These are phyloP conservation scores for Phytopythium montanum DNA, from an alignment of 352 stramenopile genomes.

Conservation along the genomic window DNA sequence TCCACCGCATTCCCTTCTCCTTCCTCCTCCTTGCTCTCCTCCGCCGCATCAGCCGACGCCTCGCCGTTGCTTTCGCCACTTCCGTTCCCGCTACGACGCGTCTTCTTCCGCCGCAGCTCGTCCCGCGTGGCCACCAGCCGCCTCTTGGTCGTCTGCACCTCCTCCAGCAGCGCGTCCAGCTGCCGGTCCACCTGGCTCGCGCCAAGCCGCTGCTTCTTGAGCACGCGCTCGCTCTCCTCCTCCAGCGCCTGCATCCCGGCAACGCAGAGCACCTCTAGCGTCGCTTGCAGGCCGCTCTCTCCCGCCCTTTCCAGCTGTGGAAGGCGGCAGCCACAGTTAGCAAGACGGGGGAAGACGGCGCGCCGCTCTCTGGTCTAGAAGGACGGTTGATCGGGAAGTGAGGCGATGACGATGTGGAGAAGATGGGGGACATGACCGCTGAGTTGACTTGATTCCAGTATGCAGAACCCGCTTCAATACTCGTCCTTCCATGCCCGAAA, in stretches of 20 bases:
- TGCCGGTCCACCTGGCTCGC: constrained; percentile 58
- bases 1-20: constrained; percentile 25
- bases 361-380: no score
- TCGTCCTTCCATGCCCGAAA: no score
- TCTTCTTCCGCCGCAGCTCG: constrained; percentile 64
- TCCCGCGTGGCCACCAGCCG: constrained; percentile 53
- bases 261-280: no score
- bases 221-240: constrained; percentile 54
- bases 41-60: constrained; percentile 1
- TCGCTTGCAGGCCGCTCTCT: not conserved
- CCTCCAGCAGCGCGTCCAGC: constrained; percentile 52
- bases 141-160: constrained; percentile 57
- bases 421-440: no score
- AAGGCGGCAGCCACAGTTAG: no score
- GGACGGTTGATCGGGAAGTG: no score
- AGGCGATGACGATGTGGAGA: no score
- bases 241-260: constrained; percentile 49
- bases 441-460: no score
- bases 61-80: not conserved
- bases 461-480: no score
- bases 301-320: not conserved
- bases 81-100: constrained; percentile 7
- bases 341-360: no score
- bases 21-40: constrained; percentile 20
- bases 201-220: constrained; percentile 71